Base-by-base conservation (phyloP, 495 filamentous ascomycete species). In the Recurvomyces mirabilis region DNA sequence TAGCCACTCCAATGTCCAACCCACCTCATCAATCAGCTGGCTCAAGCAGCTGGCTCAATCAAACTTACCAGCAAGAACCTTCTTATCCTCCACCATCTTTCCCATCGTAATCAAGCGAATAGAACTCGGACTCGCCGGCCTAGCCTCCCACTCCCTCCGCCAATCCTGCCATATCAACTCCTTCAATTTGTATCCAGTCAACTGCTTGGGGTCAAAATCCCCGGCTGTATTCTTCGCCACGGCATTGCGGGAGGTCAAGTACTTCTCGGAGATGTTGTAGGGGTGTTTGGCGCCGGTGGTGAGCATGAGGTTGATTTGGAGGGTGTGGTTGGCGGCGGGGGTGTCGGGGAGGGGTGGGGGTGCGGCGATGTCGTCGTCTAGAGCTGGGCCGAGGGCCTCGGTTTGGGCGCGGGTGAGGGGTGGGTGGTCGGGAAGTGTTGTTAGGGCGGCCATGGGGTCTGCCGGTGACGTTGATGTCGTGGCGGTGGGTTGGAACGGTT, bases 61-160 rank as follows among this genome's bases (percentile, higher is more conserved):
- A 42, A 13, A 38, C 54, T 52, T 63, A 87, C 83, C 81, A 61
- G 73, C 83, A 46, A 94, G 63, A 53, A 76, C 75, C 48, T 79
- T 74, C 59, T 88, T 88, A 58, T 94, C 87, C 54, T 89, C 87
- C 41, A 94, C 60, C 62, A 93, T 63, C 59, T 88, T 82, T 11
- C 87, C 87, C 63, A 89, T 88, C 21, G 81, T 82, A 48, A 94
- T 94, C 55, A 94, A 65, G 40, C 87, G 73, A 64, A 94, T 94
- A 15, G 77, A 79, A 50, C 77, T 85, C 6, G 87, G 87, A 51
- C 79, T 84, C 22, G 82, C 75, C 0, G 87, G 87, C 52, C 81
- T 77, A 14, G 77, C 65, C 57, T 93, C 87, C 87, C 87, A 94
- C 58, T 94, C 87, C 20, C 78, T 77, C 52, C 84, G 71, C 87